Evolutionary conservation across 306 rosid species (phyloP).

Genomic region (Potentilla sterilis): DNA sequence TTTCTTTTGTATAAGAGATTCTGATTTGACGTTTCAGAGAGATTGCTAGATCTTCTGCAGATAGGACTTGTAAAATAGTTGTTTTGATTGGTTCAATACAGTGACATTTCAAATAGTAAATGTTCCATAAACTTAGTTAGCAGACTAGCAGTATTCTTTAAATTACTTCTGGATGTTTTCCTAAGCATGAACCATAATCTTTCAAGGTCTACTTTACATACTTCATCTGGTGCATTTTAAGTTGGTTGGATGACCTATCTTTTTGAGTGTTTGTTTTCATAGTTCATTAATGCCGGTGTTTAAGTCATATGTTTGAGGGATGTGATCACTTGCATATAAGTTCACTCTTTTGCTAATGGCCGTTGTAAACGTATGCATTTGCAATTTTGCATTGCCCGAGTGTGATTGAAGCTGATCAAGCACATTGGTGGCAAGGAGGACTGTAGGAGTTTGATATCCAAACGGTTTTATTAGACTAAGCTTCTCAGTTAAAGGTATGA

Average conservation of each 20-base stretch:
- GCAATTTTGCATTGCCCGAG: not conserved
- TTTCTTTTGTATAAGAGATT: not conserved
- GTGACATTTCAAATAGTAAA: not conserved
- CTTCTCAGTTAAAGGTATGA: not conserved
- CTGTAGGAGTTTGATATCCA: not conserved
- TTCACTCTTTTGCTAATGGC: not conserved
- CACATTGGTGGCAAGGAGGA: not conserved
- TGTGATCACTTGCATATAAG: not conserved
- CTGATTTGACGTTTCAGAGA: conserved; percentile 8
- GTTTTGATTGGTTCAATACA: not conserved
- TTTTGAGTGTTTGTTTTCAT: not conserved
- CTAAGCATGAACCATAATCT: not conserved
- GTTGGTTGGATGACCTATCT: not conserved
- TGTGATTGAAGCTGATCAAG: not conserved
- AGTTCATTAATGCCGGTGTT: not conserved
- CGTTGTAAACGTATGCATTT: not conserved
- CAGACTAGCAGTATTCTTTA: not conserved
- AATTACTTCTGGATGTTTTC: not conserved
- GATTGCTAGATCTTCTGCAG: not conserved
- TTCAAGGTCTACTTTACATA: not conserved
- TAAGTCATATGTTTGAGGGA: not conserved
- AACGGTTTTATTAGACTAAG: not conserved
- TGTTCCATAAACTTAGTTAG: not conserved
- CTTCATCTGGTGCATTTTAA: not conserved
- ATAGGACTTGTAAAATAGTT: not conserved